Base-by-base conservation (phyloP, 768 basidiomycete species). In the Fomitopsis pulvina region DNA sequence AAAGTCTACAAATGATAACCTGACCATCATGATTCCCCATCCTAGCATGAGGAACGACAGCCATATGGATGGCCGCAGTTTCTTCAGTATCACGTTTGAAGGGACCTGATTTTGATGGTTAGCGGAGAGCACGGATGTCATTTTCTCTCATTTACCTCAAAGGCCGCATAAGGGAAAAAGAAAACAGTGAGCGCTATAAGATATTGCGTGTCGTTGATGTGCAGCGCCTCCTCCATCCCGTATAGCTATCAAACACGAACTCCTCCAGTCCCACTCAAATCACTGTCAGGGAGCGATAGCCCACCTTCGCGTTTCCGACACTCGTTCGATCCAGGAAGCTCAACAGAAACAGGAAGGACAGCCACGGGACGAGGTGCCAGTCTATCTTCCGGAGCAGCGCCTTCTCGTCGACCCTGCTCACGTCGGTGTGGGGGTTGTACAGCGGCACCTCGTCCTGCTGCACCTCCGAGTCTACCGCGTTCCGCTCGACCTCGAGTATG, bases 1-100 rank as follows among this genome's bases (percentile, higher is more conserved):
- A 10, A 41, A 20, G 18, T 14, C 14, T 30, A 14, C 6, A 37
- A 5, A 16, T 12, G 14, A 30, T 41, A 27, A 9, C 41, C 69
- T 44, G 47, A 85, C 85, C 86, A 87, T 87, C 71, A 81, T 80
- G 28, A 87, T 55, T 2, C 85, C 86, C 85, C 86, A 87, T 16
- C 79, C 56, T 1, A 86, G 52, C 87, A 91, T 89, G 45, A 88
- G 70, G 24, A 73, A 52, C 4, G 85, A 85, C 6, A 91, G 68
- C 87, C 87, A 90, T 28, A 90, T 63, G 2, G 85, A 87, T 0
- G 87, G 87, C 1, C 85, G 74, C 27, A 87, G 70, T 26, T 83
- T 78, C 61, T 87, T 87, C 45, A 87, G 66, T 60, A 85, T 79
- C 2, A 86, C 66, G 52, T 87, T 87, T 11, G 82, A 85, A 2